Evolutionary conservation across 768 basidiomycete genomes (phyloP).

Genomic region (Boletus coccyginus): DNA sequence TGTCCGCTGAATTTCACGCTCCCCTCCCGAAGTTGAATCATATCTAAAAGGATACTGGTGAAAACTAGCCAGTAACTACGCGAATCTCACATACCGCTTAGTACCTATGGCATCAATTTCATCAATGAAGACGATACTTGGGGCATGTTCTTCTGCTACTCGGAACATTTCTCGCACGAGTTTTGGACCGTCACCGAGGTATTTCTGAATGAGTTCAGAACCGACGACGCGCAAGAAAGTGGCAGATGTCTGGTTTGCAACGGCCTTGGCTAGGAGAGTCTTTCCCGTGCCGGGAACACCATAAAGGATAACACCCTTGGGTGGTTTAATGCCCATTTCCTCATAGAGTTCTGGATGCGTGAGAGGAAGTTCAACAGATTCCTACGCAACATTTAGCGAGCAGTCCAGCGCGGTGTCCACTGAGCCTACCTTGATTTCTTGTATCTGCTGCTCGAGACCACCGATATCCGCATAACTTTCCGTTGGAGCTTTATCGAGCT

Average conservation of each 20-base stretch:
- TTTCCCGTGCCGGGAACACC: slow-evolving; percentile 99
- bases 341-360: slow-evolving; percentile 99
- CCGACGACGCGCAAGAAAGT: slow-evolving; percentile 98
- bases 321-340: slow-evolving; percentile 99
- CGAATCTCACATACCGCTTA: slow-evolving; percentile 67
- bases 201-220: slow-evolving; percentile 98
- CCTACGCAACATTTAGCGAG: slow-evolving; percentile 42
- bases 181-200: slow-evolving; percentile 98
- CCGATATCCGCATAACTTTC: slow-evolving; percentile 99
- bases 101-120: slow-evolving; percentile 99
- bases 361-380: slow-evolving; percentile 96
- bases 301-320: slow-evolving; percentile 98
- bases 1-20: slow-evolving; percentile 98
- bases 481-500: slow-evolving; percentile 97
- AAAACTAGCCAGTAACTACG: background rate
- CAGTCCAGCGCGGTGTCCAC: background rate
- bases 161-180: slow-evolving; percentile 96
- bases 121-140: slow-evolving; percentile 99
- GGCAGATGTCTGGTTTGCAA: slow-evolving; percentile 97
- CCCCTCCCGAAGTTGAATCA: slow-evolving; percentile 97
- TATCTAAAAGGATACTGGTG: slow-evolving; percentile 51
- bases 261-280: slow-evolving; percentile 97
- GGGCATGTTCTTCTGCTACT: slow-evolving; percentile 96
- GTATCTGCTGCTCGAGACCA: slow-evolving; percentile 94
- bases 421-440: slow-evolving; percentile 89